A percentile compares a stretch with the other conserved stretches of the same genome.
Evolutionary conservation across 1,139 yeast species (phyloP).

Genomic region (Meyerozyma sp.): DNA sequence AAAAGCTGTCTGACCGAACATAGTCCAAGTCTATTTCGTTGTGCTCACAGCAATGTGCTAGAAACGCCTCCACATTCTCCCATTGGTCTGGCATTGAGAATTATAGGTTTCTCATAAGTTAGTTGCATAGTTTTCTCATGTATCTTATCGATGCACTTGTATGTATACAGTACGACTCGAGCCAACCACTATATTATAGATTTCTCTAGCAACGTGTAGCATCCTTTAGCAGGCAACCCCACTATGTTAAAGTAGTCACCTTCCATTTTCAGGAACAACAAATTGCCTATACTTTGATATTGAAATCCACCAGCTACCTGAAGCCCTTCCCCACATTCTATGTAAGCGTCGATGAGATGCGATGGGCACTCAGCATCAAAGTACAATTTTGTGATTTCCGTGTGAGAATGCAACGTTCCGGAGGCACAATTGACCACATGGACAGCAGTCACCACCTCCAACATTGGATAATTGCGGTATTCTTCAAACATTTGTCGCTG

Average conservation of each 20-base stretch:
- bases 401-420: conserved; percentile 3
- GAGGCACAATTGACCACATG: conserved; percentile 33
- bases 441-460: conserved; percentile 65
- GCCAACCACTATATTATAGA: not conserved
- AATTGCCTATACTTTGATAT: conserved; percentile 68
- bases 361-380: conserved; percentile 40
- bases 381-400: conserved; percentile 20
- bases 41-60: not conserved
- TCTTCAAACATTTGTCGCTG: conserved; percentile 42
- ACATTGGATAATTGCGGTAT: conserved; percentile 42
- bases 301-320: conserved; percentile 92
- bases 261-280: conserved; percentile 53
- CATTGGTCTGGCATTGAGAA: not conserved
- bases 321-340: conserved; percentile 66
- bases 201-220: conserved; percentile 38
- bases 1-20: not conserved
- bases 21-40: not conserved
- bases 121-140: too few relatives aligned
- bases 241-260: conserved; percentile 91
- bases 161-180: not conserved
- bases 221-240: conserved; percentile 70
- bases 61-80: not conserved
- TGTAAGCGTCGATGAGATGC: conserved; percentile 54
- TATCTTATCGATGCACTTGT: not conserved
- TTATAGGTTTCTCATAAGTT: too few relatives aligned